These are phyloP conservation scores for Phialophora chinensis DNA, from an alignment of 2,329 filamentous ascomycete species.

Conservation along the genomic window DNA sequence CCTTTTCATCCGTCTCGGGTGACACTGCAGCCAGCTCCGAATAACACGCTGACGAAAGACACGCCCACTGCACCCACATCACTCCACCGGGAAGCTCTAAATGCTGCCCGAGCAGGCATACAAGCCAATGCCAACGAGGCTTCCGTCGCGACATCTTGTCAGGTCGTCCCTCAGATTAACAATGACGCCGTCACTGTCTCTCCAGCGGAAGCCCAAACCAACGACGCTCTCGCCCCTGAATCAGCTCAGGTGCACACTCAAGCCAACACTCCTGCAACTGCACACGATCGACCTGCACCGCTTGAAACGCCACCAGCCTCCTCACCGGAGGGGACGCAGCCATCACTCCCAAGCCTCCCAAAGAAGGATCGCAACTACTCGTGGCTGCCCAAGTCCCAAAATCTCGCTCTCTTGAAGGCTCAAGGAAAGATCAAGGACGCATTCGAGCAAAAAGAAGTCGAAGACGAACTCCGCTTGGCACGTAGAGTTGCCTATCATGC, in stretches of 20 bases:
- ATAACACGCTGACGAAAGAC: not conserved
- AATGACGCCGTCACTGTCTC: no score
- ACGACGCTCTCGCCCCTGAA: not conserved
- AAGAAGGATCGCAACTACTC: not conserved
- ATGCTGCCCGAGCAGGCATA: not conserved
- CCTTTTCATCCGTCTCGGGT: not conserved
- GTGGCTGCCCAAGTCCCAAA: not conserved
- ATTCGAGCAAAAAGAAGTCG: not conserved
- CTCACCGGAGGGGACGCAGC: not conserved
- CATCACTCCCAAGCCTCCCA: not conserved
- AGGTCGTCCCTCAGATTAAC: not conserved
- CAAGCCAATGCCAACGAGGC: not conserved
- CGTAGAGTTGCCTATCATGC: not conserved
- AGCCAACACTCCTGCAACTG: not conserved
- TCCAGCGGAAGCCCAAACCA: not conserved
- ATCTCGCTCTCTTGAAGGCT: not conserved
- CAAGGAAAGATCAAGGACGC: not conserved
- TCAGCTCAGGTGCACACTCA: not conserved
- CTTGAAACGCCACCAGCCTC: not conserved
- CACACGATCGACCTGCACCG: not conserved
- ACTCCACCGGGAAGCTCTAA: not conserved
- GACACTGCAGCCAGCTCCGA: not conserved
- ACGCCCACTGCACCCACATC: not conserved
- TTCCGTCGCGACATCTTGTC: not conserved
- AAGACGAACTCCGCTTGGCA: not conserved